These are phyloP conservation scores for Alternaria ventricosa DNA, from an alignment of 2,329 filamentous ascomycete species.

Conservation along the genomic window DNA sequence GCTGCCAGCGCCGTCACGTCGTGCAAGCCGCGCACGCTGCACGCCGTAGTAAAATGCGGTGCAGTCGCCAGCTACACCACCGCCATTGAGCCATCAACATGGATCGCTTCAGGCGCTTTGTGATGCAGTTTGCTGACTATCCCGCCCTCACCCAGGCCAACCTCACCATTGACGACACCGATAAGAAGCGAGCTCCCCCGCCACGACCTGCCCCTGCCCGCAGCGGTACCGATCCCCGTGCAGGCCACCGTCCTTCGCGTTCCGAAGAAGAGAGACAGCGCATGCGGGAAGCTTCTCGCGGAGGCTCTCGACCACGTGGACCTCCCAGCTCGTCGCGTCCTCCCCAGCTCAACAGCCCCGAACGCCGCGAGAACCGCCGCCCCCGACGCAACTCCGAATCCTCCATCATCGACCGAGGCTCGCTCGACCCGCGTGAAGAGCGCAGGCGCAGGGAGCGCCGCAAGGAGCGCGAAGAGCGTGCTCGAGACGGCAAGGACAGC, in stretches of 20 bases:
- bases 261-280: constrained; percentile 63
- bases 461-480: constrained; percentile 58
- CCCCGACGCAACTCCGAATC: constrained; percentile 81
- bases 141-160: constrained; percentile 63
- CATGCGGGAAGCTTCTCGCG: constrained; percentile 48
- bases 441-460: constrained; percentile 59
- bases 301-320: constrained; percentile 45
- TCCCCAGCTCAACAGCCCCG: constrained; percentile 42
- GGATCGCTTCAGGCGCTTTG: constrained; percentile 51
- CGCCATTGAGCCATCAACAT: constrained; percentile 32
- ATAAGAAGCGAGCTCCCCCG: constrained; percentile 47
- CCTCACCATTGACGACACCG: constrained; percentile 69
- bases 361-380: constrained; percentile 57
- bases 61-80: neutral
- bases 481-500: constrained; percentile 39
- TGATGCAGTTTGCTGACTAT: constrained; percentile 52
- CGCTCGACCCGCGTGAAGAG: constrained; percentile 67
- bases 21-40: constrained; percentile 19
- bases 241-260: constrained; percentile 65
- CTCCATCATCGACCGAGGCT: constrained; percentile 69
- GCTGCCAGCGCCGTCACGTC: constrained; percentile 21
- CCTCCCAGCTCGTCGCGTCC: constrained; percentile 48
- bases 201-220: constrained; percentile 51
- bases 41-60: constrained; percentile 1
- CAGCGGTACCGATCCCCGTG: constrained; percentile 55